These are phyloP conservation scores for Exophiala phaeomuriformis DNA, from an alignment of 2,329 filamentous ascomycete genomes.

Conservation along the genomic window DNA sequence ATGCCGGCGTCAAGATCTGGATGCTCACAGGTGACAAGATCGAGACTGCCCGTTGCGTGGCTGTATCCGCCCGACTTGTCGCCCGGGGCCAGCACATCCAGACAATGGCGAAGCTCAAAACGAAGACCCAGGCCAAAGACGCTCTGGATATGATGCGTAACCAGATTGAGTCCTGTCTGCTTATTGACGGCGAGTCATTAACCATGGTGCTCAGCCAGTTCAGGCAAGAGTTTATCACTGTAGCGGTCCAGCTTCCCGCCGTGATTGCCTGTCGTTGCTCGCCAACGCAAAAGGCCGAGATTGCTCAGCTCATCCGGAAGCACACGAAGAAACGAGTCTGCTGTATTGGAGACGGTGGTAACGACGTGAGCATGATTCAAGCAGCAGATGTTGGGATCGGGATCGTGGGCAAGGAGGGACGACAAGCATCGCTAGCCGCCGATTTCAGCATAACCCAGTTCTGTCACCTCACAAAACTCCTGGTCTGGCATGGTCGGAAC, in stretches of 20 bases:
- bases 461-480: slow-evolving; percentile 83
- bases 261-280: slow-evolving; percentile 96
- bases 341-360: slow-evolving; percentile 96
- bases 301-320: slow-evolving; percentile 81
- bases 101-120: slow-evolving; percentile 76
- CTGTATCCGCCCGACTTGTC: slow-evolving; percentile 88
- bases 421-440: slow-evolving; percentile 86
- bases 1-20: slow-evolving; percentile 98
- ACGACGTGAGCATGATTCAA: slow-evolving; percentile 99
- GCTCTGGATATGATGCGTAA: slow-evolving; percentile 80
- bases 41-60: slow-evolving; percentile 92
- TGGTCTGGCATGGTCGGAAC: slow-evolving; percentile 98
- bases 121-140: slow-evolving; percentile 77
- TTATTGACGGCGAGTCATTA: slow-evolving; percentile 91
- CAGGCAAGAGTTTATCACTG: slow-evolving; percentile 74
- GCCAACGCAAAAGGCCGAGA: slow-evolving; percentile 91
- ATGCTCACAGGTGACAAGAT: slow-evolving; percentile 99
- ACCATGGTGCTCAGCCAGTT: slow-evolving; percentile 76
- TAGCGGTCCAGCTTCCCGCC: slow-evolving; percentile 79
- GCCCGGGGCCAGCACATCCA: slow-evolving; percentile 92
- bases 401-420: slow-evolving; percentile 95
- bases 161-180: slow-evolving; percentile 76
- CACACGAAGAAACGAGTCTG: slow-evolving; percentile 92
- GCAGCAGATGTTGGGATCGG: slow-evolving; percentile 95
- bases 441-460: slow-evolving; percentile 98